Evolutionary conservation across 2,329 filamentous ascomycete species (phyloP).

Genomic region (Xylariaceae sp.): DNA sequence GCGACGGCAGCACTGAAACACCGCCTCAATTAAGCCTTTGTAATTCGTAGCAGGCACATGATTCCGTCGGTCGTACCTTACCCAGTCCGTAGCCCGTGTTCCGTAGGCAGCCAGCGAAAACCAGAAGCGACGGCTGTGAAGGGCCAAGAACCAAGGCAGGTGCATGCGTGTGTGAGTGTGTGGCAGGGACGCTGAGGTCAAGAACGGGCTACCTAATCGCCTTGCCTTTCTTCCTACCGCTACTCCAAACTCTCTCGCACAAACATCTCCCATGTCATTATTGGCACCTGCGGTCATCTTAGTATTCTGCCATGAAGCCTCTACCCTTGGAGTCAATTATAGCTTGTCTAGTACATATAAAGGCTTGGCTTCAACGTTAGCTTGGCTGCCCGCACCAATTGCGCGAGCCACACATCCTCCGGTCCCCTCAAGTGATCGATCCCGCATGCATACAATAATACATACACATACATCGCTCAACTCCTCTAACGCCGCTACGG

Average conservation of each 20-base stretch:
- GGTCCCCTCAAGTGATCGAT: conserved; percentile 24
- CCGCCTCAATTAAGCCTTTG: background rate
- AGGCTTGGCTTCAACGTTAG: conserved; percentile 19
- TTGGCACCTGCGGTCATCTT: background rate
- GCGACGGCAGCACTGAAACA: background rate
- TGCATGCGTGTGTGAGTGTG: background rate
- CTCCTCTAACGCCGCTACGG: conserved; percentile 23
- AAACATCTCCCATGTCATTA: background rate
- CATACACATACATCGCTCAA: conserved; percentile 14
- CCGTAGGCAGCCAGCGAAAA: background rate
- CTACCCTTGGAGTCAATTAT: conserved; percentile 7
- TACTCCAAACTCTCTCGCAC: background rate
- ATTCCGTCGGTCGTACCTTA: background rate
- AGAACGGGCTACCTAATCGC: too few relatives aligned
- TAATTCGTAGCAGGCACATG: background rate
- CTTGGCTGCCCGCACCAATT: conserved; percentile 27
- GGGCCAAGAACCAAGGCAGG: background rate
- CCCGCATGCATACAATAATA: conserved; percentile 21
- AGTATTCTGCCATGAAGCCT: background rate
- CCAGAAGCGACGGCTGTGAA: background rate
- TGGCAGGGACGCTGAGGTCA: background rate
- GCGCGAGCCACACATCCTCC: conserved; percentile 26
- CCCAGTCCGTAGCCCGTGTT: too few relatives aligned
- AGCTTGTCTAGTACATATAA: conserved; percentile 9
- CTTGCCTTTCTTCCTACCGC: background rate